A percentile compares a stretch with the other conserved stretches of the same genome.
Conservation (phyloP, 2,329 filamentous ascomycete genomes). For the Xylaria hypoxylon region DNA sequence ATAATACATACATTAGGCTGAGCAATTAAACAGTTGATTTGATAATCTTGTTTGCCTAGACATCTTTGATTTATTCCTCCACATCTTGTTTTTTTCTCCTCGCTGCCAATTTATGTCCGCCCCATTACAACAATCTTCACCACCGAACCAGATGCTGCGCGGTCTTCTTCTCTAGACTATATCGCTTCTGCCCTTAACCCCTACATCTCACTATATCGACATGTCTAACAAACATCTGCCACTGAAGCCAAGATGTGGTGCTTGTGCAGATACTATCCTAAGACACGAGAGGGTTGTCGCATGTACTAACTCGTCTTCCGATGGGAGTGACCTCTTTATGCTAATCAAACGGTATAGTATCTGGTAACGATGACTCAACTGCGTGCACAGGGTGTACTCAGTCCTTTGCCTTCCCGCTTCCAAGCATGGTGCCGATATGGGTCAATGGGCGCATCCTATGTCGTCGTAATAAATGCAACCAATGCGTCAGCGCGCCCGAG, state of each 20-base stretch:
- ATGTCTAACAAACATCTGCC: constrained; percentile 20
- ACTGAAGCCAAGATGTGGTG: constrained; percentile 19
- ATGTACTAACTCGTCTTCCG: constrained; percentile 14
- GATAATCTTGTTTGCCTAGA: neutral
- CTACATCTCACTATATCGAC: neutral
- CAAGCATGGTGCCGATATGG: constrained; percentile 15
- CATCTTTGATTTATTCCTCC: neutral
- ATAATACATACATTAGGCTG: neutral
- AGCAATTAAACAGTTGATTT: neutral
- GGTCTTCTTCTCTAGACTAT: neutral
- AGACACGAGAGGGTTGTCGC: constrained; percentile 20
- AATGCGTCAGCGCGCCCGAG: constrained; percentile 16
- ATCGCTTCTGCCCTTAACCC: neutral
- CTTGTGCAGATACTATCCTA: constrained; percentile 13
- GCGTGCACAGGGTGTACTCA: constrained; percentile 16
- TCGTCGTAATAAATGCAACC: constrained; percentile 19
- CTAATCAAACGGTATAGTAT: constrained; percentile 18
- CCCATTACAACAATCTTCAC: neutral
- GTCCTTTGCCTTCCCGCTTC: constrained; percentile 13
- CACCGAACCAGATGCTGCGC: neutral
- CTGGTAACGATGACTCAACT: constrained; percentile 20
- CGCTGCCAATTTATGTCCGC: constrained; percentile 1
- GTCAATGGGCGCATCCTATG: constrained; percentile 17
- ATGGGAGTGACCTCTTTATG: constrained; percentile 13
- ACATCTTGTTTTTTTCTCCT: neutral